phyloP scores from a whole-genome alignment of 129 eudicot genomes.

The Dittrichia graveolens region DNA sequence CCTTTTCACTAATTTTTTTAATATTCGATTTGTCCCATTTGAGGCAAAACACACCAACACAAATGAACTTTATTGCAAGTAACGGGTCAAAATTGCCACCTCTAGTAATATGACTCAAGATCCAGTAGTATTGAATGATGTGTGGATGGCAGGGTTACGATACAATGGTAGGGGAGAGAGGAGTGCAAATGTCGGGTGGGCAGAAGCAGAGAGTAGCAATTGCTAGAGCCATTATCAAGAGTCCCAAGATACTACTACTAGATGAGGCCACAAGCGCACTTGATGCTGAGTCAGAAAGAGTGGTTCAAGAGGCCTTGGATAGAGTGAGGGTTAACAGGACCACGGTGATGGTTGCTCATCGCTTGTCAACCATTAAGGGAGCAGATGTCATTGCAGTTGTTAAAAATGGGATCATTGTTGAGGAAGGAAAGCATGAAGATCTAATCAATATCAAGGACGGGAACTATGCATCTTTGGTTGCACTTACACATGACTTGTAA shows the following conservation, averaged over 20 bases:
- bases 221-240: slow-evolving; percentile 65
- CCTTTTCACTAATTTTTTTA: no score
- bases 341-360: slow-evolving; percentile 63
- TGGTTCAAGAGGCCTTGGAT: slow-evolving; percentile 67
- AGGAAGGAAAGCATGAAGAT: slow-evolving; percentile 62
- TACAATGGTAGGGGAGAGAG: slow-evolving; percentile 69
- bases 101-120: no score
- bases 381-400: slow-evolving; percentile 72
- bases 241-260: slow-evolving; percentile 60
- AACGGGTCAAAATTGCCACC: no score
- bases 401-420: slow-evolving; percentile 58
- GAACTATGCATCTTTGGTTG: slow-evolving; percentile 16
- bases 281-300: slow-evolving; percentile 69
- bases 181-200: slow-evolving; percentile 67
- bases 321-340: slow-evolving; percentile 62
- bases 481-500: no score
- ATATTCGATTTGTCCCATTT: no score
- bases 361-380: slow-evolving; percentile 62
- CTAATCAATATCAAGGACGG: slow-evolving; percentile 56
- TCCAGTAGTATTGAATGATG: no score
- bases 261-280: slow-evolving; percentile 81
- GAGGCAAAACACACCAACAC: no score
- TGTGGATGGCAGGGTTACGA: slow-evolving; percentile 43
- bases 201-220: slow-evolving; percentile 75
- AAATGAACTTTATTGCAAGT: no score